Evolutionary conservation across 1,284 basidiomycete species (phyloP), one percentile per base, ranked within the genome.

Genomic region (Earliella scabrosa): DNA sequence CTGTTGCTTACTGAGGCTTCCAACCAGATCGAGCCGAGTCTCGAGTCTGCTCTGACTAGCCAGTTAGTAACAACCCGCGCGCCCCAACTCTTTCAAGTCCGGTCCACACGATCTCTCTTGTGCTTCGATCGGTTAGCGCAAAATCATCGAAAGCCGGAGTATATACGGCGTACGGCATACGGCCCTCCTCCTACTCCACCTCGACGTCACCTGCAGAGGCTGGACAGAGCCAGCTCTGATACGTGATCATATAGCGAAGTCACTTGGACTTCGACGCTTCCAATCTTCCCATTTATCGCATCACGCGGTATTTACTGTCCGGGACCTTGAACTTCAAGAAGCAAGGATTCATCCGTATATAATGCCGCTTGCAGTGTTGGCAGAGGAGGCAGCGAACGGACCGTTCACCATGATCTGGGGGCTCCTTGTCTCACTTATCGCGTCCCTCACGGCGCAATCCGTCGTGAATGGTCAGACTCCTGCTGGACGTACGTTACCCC

Each of bases 401-500:
- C 45, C 54, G 49, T 53, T 59, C 48, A 40, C 46, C 18, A 62
- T 62, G 60, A 44, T 62, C 21, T 54, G 52, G 54, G 39, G 50
- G 24, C 46, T 60, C 8, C 40, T 59, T 3, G 47, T 57, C 31
- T 59, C 55, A n/a, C 40, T 63, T 45, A 32, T 62, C n/a, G 57
- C 60, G 5, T 62, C 49, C 21, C 32, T 59, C 26, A 47, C 48
- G 3, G 50, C 48, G 20, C 58, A 40, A 18, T 47, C 46, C 4
- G 43, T 32, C 3, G 58, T 54, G 32, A 43, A 43, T 8, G 61
- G 50, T n/a, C 56, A 60, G 38, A 40, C 26, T 29, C 23, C 52
- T n/a, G 16, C 55, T 7, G 61, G 61, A 5, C 61, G 61, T 63
- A 41, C 51, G 61, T 51, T n/a, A n/a, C n/a, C n/a, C n/a, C n/a